Evolutionary conservation across 371 early-diverging fungal species (phyloP), one percentile per base, ranked within the genome.

Genomic region (Mucor sp.): DNA sequence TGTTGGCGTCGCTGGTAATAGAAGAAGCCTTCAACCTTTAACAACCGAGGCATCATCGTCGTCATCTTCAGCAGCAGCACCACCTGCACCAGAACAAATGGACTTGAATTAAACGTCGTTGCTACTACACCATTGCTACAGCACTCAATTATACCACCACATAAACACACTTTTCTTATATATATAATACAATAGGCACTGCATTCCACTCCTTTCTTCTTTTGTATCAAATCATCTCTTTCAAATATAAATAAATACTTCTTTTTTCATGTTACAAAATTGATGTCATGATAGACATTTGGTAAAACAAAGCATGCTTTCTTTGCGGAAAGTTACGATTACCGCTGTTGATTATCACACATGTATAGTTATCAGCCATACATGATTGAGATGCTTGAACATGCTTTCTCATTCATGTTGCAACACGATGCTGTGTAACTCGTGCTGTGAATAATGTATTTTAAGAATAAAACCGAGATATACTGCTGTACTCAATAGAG

Each of bases 1-100:
- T 28, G 85, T 87, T 15, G 63, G 68, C 53, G 68, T 63, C 5
- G 59, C 67, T 58, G 58, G 58, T 32, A 28, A 23, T 32, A 44
- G 47, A 57, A 55, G n/a, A 50, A 50, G 23, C 23, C 50, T 50
- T 50, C 50, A 50, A 12, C 50, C 25, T 3, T 19, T 25, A 23
- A 19, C 19, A 44, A 2, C 44, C 19, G 50, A 50, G 14, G 37
- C 12, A 37, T 37, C 37, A 37, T 37, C 37, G 14, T 37, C 37
- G 8, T 37, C 37, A 1, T 12, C 37, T 47, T 15, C 30, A 4
- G 30, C 30, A 30, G 30, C 30, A 6, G 7, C 33, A 33, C 33
- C 33, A 63, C 14, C 53, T 14, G 39, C 32, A 63, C 14, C 60
- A 14, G 58, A 65, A 19, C 58, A 65, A 32, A 65, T 65, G 65